These are phyloP conservation scores for Castanea sativa DNA, from an alignment of 306 rosid species.

Conservation along the genomic window DNA sequence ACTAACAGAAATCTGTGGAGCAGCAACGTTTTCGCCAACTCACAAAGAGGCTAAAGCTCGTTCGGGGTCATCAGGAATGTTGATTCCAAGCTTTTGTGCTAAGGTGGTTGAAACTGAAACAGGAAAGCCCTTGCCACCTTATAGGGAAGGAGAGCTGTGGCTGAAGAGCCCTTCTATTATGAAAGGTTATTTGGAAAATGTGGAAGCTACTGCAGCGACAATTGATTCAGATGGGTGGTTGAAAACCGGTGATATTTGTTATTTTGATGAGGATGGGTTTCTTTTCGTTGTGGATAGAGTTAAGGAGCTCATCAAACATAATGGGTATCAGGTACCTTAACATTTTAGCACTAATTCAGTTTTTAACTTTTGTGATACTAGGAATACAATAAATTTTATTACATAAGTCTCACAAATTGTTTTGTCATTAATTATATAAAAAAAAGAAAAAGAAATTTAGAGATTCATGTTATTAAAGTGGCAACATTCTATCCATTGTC, in stretches of 20 bases:
- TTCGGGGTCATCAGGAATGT: conserved; percentile 54
- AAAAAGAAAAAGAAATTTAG: too few species aligned
- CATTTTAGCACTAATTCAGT: neutral
- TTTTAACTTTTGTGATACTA: too few species aligned
- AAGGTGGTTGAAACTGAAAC: conserved; percentile 64
- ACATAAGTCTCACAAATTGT: too few species aligned
- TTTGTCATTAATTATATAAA: too few species aligned
- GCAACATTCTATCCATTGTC: fast-evolving
- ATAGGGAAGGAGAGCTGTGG: conserved; percentile 78
- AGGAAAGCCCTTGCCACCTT: conserved; percentile 59
- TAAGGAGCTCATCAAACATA: conserved; percentile 89
- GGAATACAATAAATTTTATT: too few species aligned
- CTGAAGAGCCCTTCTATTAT: conserved; percentile 67
- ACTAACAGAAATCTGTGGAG: conserved; percentile 76
- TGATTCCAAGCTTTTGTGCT: conserved; percentile 65
- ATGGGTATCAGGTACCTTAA: conserved; percentile 74
- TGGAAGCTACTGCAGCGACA: conserved; percentile 68
- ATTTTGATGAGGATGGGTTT: conserved; percentile 69
- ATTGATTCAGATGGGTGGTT: conserved; percentile 71
- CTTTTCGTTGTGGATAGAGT: conserved; percentile 65
- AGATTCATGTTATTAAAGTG: too few species aligned
- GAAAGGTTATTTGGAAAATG: conserved; percentile 75
- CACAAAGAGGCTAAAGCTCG: conserved; percentile 49
- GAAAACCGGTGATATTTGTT: conserved; percentile 85
- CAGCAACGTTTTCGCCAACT: conserved; percentile 38